Evolutionary conservation across 2,329 filamentous ascomycete genomes (phyloP), one percentile per base, ranked within the genome.

Genomic region (Metarhizium rileyi): DNA sequence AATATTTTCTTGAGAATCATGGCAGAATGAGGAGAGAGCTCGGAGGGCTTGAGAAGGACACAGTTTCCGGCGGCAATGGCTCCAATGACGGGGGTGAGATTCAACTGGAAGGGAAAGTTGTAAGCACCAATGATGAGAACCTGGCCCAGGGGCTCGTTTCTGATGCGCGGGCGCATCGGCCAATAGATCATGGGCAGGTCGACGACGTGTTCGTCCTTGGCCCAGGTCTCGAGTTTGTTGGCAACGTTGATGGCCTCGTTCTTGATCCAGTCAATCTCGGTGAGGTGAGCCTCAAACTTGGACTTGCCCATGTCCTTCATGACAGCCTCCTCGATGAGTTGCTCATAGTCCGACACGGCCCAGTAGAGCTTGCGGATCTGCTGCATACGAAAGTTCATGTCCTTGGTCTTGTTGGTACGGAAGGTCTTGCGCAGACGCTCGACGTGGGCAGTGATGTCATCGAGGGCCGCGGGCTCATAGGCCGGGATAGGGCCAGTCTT

Each of bases 341-440:
- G 73, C 50, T 83, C 77, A 64, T 87, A 84, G 73, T 97, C 91
- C 56, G 82, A 82, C 57, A 96, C 67, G 7, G 80, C 90, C 93
- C 93, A 97, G 74, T 95, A 97, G 50, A 97, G 83, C 76, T 90
- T 91, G 59, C 90, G 86, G 53, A 98, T 81, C 75, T 97, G 93
- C 49, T 81, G 76, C 55, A 90, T 74, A 55, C 93, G 83, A 72
- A 86, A 97, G 61, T 87, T 78, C 53, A 96, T 64, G 49, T 87
- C 78, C 63, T 89, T 89, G 41, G 90, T 96, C 70, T 84, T 86
- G 66, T 90, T 83, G 18, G 86, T 78, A 58, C 77, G 76, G 70
- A 88, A 97, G n/a, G 84, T 81, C 47, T 74, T 69, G 61, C 83
- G 83, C 41, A 86, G 70, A 6, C 71, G 76, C 50, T 78, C 73